These are phyloP conservation scores for Barbatosphaeria neglecta DNA, from an alignment of 495 filamentous ascomycete species.

Conservation along the genomic window DNA sequence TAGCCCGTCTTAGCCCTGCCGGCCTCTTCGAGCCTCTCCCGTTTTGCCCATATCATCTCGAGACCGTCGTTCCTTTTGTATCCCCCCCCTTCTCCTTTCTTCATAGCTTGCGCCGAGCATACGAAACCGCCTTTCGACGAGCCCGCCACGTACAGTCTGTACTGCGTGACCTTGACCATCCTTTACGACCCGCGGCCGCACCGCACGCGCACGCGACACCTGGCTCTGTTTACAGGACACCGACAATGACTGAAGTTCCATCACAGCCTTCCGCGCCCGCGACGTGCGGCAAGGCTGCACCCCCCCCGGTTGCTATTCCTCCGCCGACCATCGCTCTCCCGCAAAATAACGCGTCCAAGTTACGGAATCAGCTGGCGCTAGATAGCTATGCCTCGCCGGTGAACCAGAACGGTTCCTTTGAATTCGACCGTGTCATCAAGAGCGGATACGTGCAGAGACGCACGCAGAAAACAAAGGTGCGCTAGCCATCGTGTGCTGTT, in stretches of 20 bases:
- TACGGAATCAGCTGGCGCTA: conserved; percentile 10
- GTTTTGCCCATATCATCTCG: background rate
- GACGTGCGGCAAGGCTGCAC: conserved; percentile 5
- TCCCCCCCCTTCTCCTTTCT: background rate
- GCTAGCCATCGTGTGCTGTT: conserved; percentile 8
- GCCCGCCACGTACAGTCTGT: too few relatives aligned
- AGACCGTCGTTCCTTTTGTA: background rate
- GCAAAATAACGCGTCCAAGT: conserved; percentile 5
- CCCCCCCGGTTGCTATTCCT: conserved; percentile 4
- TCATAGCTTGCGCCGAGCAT: too few relatives aligned
- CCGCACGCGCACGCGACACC: background rate
- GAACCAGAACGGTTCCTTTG: conserved; percentile 91
- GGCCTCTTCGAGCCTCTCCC: too few relatives aligned
- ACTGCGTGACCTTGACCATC: too few relatives aligned
- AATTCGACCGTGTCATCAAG: conserved; percentile 87
- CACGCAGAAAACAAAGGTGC: conserved; percentile 86
- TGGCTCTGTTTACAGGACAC: conserved; percentile 1
- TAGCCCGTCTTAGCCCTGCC: too few relatives aligned
- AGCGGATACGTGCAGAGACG: conserved; percentile 75
- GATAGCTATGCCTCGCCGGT: conserved; percentile 44
- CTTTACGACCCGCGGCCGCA: background rate
- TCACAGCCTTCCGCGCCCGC: conserved; percentile 10
- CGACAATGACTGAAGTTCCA: conserved; percentile 18
- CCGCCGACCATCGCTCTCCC: conserved; percentile 11
- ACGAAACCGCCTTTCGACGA: too few relatives aligned